A percentile compares a stretch with the other conserved stretches of the same genome.
phyloP scores from a whole-genome alignment of 192 early-diverging fungal species.

The Kappamyces sp. region DNA sequence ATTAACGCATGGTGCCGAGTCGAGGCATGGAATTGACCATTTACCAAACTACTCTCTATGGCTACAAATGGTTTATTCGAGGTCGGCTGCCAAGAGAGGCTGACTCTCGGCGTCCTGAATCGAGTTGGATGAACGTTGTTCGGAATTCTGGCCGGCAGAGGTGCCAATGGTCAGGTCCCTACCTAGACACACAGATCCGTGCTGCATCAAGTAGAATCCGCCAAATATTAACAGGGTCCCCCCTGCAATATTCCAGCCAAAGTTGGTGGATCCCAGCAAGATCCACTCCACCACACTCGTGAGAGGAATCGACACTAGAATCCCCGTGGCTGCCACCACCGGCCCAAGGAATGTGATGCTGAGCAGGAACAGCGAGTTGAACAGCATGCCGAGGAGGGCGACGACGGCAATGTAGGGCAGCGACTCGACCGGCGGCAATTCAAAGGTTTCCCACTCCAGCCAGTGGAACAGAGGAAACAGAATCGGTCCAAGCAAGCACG shows the following conservation, averaged over 20 bases:
- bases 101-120: too few species aligned
- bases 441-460: conserved; percentile 59
- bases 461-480: conserved; percentile 66
- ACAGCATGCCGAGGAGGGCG: conserved; percentile 63
- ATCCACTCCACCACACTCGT: conserved; percentile 10
- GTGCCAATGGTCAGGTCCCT: too few species aligned
- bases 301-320: conserved; percentile 43
- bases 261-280: neutral
- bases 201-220: conserved; percentile 9
- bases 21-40: too few species aligned
- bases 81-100: too few species aligned
- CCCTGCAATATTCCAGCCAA: conserved; percentile 14
- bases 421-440: conserved; percentile 50
- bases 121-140: too few species aligned
- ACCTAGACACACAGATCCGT: too few species aligned
- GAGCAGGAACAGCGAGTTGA: conserved; percentile 74
- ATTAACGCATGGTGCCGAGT: too few species aligned
- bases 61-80: too few species aligned
- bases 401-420: conserved; percentile 55
- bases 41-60: too few species aligned
- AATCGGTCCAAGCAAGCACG: conserved; percentile 61
- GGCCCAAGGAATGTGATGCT: conserved; percentile 65
- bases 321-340: conserved; percentile 70
- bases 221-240: neutral
- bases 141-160: too few species aligned